phyloP scores from a whole-genome alignment of 345 rosid species.

The Carallia brachiata region DNA sequence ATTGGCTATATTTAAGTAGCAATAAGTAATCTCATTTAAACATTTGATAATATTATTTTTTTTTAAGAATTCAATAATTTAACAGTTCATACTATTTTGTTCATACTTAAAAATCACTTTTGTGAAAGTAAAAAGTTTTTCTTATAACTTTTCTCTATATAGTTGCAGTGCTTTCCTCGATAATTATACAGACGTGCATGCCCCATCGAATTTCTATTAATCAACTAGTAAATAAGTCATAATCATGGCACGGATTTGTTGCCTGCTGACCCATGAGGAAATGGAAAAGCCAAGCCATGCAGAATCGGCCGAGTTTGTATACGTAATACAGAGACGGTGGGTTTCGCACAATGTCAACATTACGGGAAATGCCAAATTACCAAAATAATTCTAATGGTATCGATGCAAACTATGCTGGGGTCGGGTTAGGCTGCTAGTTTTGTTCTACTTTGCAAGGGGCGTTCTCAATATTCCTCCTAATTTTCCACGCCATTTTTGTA shows the following conservation, averaged over 20 bases:
- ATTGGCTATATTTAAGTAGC: too few species aligned
- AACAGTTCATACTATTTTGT: too few species aligned
- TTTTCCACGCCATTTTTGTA: not conserved
- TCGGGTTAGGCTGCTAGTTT: constrained; percentile 13
- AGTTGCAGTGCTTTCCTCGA: too few species aligned
- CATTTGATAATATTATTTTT: too few species aligned
- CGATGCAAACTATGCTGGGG: not conserved
- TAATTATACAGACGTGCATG: too few species aligned
- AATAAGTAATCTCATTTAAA: too few species aligned
- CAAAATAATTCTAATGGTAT: constrained; percentile 4
- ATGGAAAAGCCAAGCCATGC: not conserved
- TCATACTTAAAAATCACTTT: too few species aligned
- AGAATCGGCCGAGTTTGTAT: not conserved
- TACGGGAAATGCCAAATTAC: not conserved
- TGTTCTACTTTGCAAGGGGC: constrained; percentile 13
- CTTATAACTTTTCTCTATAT: not conserved
- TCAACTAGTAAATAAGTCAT: not conserved
- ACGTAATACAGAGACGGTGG: constrained; percentile 3
- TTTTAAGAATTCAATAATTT: too few species aligned
- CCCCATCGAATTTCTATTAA: too few species aligned
- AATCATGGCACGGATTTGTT: not conserved
- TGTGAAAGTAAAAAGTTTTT: too few species aligned
- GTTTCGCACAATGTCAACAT: not conserved
- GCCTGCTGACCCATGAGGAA: not conserved
- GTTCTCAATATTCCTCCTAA: not conserved